Conservation (phyloP, 805 yeast species). For the Debaryomyces maramus region DNA sequence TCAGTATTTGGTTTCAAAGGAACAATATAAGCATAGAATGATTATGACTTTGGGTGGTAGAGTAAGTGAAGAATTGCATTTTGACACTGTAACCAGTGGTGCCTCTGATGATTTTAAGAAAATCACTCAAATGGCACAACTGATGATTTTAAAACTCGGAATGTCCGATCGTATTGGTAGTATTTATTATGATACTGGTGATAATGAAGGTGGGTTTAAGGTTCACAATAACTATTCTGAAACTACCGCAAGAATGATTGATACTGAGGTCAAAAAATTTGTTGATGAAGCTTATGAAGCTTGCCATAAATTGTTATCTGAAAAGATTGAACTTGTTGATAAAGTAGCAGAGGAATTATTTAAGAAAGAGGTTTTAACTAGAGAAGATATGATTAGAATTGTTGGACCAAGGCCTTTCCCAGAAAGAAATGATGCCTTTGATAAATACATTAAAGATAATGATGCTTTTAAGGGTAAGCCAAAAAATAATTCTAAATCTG, state of each 20-base stretch:
- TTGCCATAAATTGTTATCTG: constrained; percentile 57
- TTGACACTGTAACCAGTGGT: constrained; percentile 84
- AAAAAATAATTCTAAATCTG: constrained; percentile 9
- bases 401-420: constrained; percentile 79
- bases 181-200: constrained; percentile 53
- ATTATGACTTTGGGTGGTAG: constrained; percentile 94
- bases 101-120: constrained; percentile 92
- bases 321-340: constrained; percentile 60
- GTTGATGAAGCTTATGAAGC: constrained; percentile 63
- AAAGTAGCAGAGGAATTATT: constrained; percentile 73
- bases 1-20: constrained; percentile 71
- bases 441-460: constrained; percentile 67
- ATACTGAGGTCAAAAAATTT: constrained; percentile 64
- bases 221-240: constrained; percentile 69
- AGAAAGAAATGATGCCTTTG: constrained; percentile 84
- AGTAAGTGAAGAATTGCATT: constrained; percentile 87
- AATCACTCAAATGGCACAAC: constrained; percentile 83
- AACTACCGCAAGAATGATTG: constrained; percentile 65
- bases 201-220: constrained; percentile 49
- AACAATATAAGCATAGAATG: constrained; percentile 81
- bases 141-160: constrained; percentile 86
- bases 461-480: constrained; percentile 43
- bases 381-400: constrained; percentile 76
- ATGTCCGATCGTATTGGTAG: constrained; percentile 83
- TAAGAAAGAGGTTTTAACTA: constrained; percentile 72